Evolutionary conservation across 352 stramenopile species (phyloP).

Genomic region (Plasmopara muralis): DNA sequence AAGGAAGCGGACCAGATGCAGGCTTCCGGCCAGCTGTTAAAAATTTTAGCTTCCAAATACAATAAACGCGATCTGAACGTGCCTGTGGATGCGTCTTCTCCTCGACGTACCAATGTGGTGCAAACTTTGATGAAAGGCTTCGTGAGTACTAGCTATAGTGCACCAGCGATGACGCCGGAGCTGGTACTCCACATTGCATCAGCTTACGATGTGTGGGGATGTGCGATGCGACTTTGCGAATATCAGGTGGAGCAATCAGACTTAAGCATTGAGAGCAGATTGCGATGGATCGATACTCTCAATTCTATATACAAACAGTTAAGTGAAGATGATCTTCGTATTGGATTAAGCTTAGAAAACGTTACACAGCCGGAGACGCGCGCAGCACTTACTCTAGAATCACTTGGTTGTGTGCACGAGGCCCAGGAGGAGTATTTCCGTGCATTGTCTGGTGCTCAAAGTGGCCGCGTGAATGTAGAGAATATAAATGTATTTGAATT

Average conservation of each 20-base stretch:
- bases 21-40: conserved; percentile 55
- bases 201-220: conserved; percentile 80
- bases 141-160: conserved; percentile 40
- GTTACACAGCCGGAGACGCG: conserved; percentile 68
- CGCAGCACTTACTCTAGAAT: conserved; percentile 66
- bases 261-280: conserved; percentile 55
- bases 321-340: conserved; percentile 77
- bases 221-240: conserved; percentile 63
- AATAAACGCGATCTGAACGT: conserved; percentile 82
- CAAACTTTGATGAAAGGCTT: conserved; percentile 80
- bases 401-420: conserved; percentile 78
- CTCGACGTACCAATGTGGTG: conserved; percentile 72
- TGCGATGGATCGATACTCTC: conserved; percentile 84
- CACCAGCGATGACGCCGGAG: conserved; percentile 76
- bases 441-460: conserved; percentile 71
- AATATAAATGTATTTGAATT: conserved; percentile 84
- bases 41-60: conserved; percentile 82
- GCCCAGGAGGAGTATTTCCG: conserved; percentile 86
- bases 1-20: conserved; percentile 45
- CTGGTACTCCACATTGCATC: conserved; percentile 76
- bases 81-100: conserved; percentile 36
- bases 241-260: conserved; percentile 74
- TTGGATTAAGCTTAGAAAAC: conserved; percentile 74
- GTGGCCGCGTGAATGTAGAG: conserved; percentile 60
- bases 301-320: conserved; percentile 82